Conservation (phyloP, 2,329 filamentous ascomycete species). For the Trichoderma asperellum region DNA sequence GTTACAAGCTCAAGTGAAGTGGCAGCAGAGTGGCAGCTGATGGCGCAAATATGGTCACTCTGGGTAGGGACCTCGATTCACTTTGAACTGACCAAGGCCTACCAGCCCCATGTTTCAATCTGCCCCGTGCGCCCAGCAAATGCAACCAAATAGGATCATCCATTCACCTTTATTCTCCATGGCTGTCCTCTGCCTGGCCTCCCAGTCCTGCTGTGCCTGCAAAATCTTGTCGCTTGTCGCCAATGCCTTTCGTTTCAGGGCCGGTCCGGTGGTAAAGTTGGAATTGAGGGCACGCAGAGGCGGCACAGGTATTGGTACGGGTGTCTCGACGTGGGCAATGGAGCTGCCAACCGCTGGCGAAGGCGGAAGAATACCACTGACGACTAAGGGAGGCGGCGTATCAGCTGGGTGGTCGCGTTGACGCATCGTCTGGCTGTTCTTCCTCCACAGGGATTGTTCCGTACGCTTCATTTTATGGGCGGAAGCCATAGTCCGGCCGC, state of each 20-base stretch:
- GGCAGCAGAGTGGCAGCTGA: neutral
- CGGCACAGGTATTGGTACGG: neutral
- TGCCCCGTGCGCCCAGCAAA: conserved; percentile 12
- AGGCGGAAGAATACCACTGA: conserved; percentile 34
- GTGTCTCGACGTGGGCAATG: neutral
- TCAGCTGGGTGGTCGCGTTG: neutral
- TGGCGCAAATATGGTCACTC: neutral
- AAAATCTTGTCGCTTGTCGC: conserved; percentile 33
- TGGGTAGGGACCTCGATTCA: neutral
- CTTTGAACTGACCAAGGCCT: conserved; percentile 3
- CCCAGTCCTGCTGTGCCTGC: conserved; percentile 41
- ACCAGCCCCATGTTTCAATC: neutral
- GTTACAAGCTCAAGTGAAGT: neutral
- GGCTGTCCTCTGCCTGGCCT: conserved; percentile 28
- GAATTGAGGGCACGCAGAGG: neutral
- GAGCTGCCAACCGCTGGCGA: neutral
- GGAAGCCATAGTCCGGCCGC: conserved; percentile 8
- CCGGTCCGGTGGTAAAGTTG: neutral
- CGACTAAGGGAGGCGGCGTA: conserved; percentile 29
- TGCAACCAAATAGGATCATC: neutral
- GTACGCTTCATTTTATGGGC: conserved; percentile 29
- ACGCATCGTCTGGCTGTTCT: neutral
- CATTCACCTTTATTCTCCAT: neutral
- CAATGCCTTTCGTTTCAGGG: conserved; percentile 4
- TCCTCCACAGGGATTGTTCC: conserved; percentile 20